Base-by-base conservation (phyloP, 225 moss, liverwort and hornwort species). In the Sphagnum contortum region DNA sequence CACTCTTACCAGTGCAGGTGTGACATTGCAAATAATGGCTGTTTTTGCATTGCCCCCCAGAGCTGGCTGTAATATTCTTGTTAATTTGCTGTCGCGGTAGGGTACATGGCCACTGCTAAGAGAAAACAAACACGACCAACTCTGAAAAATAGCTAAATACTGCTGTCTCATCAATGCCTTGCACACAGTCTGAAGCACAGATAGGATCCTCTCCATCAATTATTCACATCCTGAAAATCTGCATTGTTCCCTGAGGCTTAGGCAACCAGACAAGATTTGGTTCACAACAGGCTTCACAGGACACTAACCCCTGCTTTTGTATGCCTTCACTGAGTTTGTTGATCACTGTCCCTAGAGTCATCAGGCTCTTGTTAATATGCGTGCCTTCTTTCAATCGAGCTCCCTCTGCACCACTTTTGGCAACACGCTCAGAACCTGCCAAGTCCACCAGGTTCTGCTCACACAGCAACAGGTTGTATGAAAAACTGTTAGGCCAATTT, bases 281-380 rank as follows among this genome's bases (percentile, higher is more conserved):
- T 29, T 29, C 29, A 29, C 29, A 29, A 29, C 29, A 29, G 29
- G 29, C 29, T 29, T 29, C 29, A 29, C 29, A 29, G 29, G 52
- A 61, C 29, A 29, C 81, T 66, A 45, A 96, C 95, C 95, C 95
- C 81, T 92, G 87, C 70, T 79, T 96, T 66, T 88, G 88, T 68
- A 87, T 81, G 50, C 95, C 95, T 80, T 96, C 95, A 79, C 95
- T 96, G 49, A 96, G 64, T 76, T 96, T 96, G 73, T 96, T 96
- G 69, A 96, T 96, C 62, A 96, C 95, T 70, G 88, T 96, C 68
- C 95, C 95, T 5, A 96, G 87, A 14, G 90, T 96, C 95, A 96
- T 96, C 76, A 96, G 74, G 74, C 95, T 96, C 79, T 90, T 92
- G 74, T 96, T 96, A 68, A 96, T 96, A 68, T 96, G 95, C 49